Conservation (phyloP, 2,329 filamentous ascomycete species). For the Arthroderma sp. region DNA sequence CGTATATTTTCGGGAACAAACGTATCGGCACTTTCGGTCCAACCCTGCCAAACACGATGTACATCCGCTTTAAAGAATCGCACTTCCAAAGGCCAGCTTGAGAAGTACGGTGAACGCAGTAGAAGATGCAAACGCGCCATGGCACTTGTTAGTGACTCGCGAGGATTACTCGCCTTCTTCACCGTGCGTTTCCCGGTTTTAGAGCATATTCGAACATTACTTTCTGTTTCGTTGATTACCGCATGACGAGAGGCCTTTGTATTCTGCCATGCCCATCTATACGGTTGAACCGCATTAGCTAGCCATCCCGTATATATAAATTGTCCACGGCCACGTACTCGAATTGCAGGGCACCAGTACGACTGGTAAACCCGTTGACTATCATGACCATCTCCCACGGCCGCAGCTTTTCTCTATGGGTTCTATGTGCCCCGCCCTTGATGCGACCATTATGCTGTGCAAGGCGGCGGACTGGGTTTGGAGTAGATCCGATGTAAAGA, state of each 20-base stretch:
- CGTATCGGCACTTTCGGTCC: conserved; percentile 41
- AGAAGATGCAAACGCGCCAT: conserved; percentile 73
- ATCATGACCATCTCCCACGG: conserved; percentile 88
- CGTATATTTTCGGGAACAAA: conserved; percentile 39
- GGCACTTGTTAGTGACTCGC: conserved; percentile 52
- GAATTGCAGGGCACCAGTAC: conserved; percentile 80
- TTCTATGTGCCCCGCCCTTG: conserved; percentile 70
- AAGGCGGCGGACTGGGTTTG: conserved; percentile 70
- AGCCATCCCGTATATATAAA: background rate
- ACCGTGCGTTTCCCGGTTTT: conserved; percentile 28
- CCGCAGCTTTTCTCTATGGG: conserved; percentile 53
- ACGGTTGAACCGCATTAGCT: conserved; percentile 1
- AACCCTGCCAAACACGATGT: conserved; percentile 54
- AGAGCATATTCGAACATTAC: conserved; percentile 22
- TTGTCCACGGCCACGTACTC: conserved; percentile 51
- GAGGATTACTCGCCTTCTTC: conserved; percentile 41
- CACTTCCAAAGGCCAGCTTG: conserved; percentile 67
- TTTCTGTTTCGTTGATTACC: conserved; percentile 33
- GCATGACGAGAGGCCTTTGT: conserved; percentile 72
- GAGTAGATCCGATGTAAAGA: conserved; percentile 85
- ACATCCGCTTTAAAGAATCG: conserved; percentile 67
- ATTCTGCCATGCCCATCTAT: conserved; percentile 88
- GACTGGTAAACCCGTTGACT: conserved; percentile 78
- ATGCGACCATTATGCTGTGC: conserved; percentile 81
- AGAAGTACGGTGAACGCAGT: conserved; percentile 66